Evolutionary conservation across 768 basidiomycete species (phyloP).

Genomic region (Lepiota subincarnata): DNA sequence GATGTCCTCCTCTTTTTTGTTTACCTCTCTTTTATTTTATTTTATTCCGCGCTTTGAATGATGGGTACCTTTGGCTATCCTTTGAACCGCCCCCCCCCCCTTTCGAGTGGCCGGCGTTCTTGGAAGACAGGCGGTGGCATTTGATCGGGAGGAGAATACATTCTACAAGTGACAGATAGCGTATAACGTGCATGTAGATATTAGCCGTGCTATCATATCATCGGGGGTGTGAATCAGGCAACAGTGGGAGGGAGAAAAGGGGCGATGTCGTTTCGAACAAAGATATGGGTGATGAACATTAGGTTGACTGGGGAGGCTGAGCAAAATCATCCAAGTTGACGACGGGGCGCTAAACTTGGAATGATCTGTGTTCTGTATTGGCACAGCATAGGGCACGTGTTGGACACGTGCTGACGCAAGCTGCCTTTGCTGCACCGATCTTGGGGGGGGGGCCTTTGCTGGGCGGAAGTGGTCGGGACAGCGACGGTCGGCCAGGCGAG

Average conservation of each 20-base stretch:
- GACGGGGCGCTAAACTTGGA: conserved; percentile 14
- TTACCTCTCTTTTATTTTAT: no score
- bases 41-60: no score
- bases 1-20: no score
- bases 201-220: conserved; percentile 5
- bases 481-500: no score
- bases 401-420: conserved; percentile 14
- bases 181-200: background rate
- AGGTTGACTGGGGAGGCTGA: conserved; percentile 6
- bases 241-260: background rate
- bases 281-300: background rate
- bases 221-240: background rate
- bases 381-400: conserved; percentile 17
- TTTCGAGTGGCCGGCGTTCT: background rate
- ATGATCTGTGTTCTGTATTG: conserved; percentile 11
- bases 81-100: no score
- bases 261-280: background rate
- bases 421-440: no score
- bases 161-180: conserved; percentile 5
- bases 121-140: background rate
- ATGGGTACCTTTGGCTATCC: no score
- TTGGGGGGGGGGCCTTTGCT: no score
- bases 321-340: conserved; percentile 15
- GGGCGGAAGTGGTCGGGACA: background rate
- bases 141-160: conserved; percentile 11